Evolutionary conservation across 75 land plant species (phyloP).

Genomic region (Selaginella tamariscina): DNA sequence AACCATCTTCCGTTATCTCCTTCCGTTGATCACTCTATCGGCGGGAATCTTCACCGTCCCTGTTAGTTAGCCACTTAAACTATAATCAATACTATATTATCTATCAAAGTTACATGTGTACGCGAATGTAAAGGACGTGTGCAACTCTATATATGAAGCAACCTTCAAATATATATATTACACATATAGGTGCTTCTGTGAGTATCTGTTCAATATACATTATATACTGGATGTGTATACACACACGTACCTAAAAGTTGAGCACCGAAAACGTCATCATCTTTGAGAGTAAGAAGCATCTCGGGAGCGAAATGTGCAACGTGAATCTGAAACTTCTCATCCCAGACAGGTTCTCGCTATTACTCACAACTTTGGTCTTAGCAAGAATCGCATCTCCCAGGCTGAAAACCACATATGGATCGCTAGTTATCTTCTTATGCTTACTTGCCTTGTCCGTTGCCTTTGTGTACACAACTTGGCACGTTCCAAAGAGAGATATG

Average conservation of each 20-base stretch:
- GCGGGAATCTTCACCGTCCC: constrained; percentile 42
- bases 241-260: too few species aligned
- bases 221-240: too few species aligned
- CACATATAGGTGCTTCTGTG: too few species aligned
- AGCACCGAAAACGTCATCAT: constrained; percentile 71
- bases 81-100: too few species aligned
- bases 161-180: too few species aligned
- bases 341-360: constrained; percentile 58
- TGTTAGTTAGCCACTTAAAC: constrained; percentile 57
- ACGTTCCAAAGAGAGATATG: constrained; percentile 29
- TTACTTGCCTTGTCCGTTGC: neutral
- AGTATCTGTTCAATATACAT: too few species aligned
- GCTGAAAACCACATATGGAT: constrained; percentile 71
- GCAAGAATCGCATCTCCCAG: constrained; percentile 58
- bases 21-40: constrained; percentile 22
- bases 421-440: constrained; percentile 59
- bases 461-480: constrained; percentile 17
- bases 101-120: too few species aligned
- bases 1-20: constrained; percentile 45
- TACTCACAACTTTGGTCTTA: constrained; percentile 49
- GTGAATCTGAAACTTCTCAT: constrained; percentile 50
- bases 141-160: too few species aligned
- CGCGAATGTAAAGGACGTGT: too few species aligned
- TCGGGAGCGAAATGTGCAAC: constrained; percentile 53
- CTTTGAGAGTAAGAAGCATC: constrained; percentile 54